Base-by-base conservation (phyloP, 441 rosid genomes). In the Brassica hybrid region DNA sequence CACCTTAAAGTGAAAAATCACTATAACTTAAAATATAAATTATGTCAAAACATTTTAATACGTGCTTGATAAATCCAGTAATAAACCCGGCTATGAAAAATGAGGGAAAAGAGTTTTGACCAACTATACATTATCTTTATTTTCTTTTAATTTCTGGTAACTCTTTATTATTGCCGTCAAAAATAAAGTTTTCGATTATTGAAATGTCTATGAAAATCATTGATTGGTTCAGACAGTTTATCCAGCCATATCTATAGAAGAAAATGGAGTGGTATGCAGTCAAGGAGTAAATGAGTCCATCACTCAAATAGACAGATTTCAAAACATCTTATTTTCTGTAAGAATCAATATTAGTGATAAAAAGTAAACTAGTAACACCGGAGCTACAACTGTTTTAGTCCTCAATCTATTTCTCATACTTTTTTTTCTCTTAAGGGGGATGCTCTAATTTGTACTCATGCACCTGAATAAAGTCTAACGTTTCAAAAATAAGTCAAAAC, bases 381-480 rank as follows among this genome's bases (percentile, higher is more conserved):
- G 10, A 56, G 65, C 36, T 21, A 27, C 73, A 45, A 19, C 41
- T 68, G 69, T 34, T 50, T 19, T 5, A 64, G 80, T 71, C 62
- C 72, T 65, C 52, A 6, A 17, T 77, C 67, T 71, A 77, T 17
- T 5, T 36, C 21, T 12, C 7, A 2, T 36, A 52, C 65, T 62
- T 52, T 12, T 52, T 12, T 52, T 38, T 12, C 6, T 14, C 27
- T 13, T 65, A n/a, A 12, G 41, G 62, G 65, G 72, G 54, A 18
- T 71, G 62, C 30, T 65, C 43, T 77, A 71, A 11, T 19, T 59
- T 65, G 1, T 41, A 32, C 14, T 17, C 71, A 38, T 17, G 16
- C 10, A 3, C 25, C 69, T 45, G 27, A 61, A 70, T 16, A 54
- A 75, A 75, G 58, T 68, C 54, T 52, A 75, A 45, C 12, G 34